phyloP scores from a whole-genome alignment of 192 early-diverging fungal genomes.

The Coemansia sp. region DNA sequence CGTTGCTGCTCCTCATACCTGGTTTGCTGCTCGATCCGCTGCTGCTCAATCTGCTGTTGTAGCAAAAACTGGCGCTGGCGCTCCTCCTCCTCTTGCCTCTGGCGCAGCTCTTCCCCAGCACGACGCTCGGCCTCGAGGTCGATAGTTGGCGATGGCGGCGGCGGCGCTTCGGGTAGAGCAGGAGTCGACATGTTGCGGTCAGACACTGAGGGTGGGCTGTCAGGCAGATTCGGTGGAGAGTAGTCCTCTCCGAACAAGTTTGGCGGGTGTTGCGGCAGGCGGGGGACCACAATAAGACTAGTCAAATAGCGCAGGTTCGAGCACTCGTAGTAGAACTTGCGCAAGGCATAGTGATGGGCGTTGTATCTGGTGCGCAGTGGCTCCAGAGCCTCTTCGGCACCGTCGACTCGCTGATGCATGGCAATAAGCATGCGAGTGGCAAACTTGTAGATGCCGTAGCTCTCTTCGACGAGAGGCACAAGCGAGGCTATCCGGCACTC shows the following conservation, averaged over 20 bases:
- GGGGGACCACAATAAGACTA: constrained; percentile 90
- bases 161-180: constrained; percentile 51
- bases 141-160: constrained; percentile 58
- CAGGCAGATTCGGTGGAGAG: constrained; percentile 67
- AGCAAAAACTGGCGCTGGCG: constrained; percentile 54
- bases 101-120: constrained; percentile 65
- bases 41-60: constrained; percentile 59
- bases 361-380: constrained; percentile 90
- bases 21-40: constrained; percentile 73
- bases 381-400: constrained; percentile 81
- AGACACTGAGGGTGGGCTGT: constrained; percentile 37
- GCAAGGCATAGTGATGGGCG: constrained; percentile 78
- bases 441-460: constrained; percentile 94
- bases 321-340: constrained; percentile 92
- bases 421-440: constrained; percentile 93
- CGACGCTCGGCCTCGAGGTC: constrained; percentile 66
- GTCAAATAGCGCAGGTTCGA: constrained; percentile 88
- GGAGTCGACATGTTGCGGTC: constrained; percentile 41
- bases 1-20: constrained; percentile 79
- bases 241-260: constrained; percentile 73
- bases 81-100: constrained; percentile 69
- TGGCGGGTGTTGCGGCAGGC: constrained; percentile 79
- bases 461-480: constrained; percentile 97
- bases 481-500: constrained; percentile 95
- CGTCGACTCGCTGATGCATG: constrained; percentile 74